Evolutionary conservation across 176 grass and related monocot genomes (phyloP), one percentile per base, ranked within the genome.

Genomic region (Ensete glaucum): DNA sequence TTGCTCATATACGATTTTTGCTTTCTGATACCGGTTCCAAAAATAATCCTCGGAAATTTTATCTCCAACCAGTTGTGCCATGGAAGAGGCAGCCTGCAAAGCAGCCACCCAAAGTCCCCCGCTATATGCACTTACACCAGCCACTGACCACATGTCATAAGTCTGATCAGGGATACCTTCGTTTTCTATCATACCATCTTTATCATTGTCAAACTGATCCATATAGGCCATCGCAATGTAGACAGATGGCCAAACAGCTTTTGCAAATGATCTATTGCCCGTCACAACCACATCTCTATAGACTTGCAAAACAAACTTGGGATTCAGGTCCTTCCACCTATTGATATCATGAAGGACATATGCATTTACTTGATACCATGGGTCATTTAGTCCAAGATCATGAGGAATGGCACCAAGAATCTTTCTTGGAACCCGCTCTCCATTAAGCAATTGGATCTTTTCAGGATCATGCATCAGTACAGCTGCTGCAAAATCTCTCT

Each of bases 181-280:
- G 73, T 98, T 98, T 89, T 98, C 95, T 75, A 98, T 93, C 90
- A 98, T 98, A 17, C 90, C 95, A 85, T 98, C 90, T 78, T 88
- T 93, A 84, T 98, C 95, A 77, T 89, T 98, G 65, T 93, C 95
- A 73, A 98, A 98, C 80, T 98, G 95, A 43, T 98, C 95, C 95
- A 98, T 98, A 76, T 93, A 98, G 50, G 95, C 95, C 95, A 98
- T 93, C 52, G 95, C 88, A 78, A 93, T 85, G 81, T 98, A 98
- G 79, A 98, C 86, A 58, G 94, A 88, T 67, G 95, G 95, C 95
- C 95, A 98, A 58, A 98, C 95, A 76, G 90, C 84, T 80, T 82
- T 88, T 12, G 90, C 90, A 76, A 98, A 98, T 56, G 90, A 85
- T 78, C 79, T 87, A 72, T 98, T 84, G 1, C 95, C 88, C 23